Base-by-base conservation (phyloP, 331 rosid genomes). In the Prunus yedoensis region DNA sequence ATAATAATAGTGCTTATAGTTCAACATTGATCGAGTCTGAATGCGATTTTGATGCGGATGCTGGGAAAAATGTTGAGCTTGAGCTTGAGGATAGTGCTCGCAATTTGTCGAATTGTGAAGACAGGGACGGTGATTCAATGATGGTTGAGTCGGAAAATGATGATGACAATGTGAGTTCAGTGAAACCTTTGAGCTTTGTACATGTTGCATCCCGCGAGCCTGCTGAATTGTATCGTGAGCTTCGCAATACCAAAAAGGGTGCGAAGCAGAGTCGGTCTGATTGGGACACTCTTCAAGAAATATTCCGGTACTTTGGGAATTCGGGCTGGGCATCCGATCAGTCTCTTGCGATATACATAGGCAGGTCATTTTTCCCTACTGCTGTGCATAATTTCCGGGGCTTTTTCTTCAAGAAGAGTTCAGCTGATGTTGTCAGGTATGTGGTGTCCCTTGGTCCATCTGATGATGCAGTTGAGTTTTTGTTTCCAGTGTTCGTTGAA, bases 311-410 rank as follows among this genome's bases (percentile, higher is more conserved):
- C 65, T 89, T 93, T 74, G 85, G 76, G 9, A 71, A 60, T 51
- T 91, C 97, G 2, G 94, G 94, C 57, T 93, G 97, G 98, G 97
- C 96, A 2, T 74, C 93, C 18, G 86, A 89, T 79, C 98, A 93
- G 81, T 92, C 96, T 74, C 96, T 93, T 60, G 98, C 93, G 45
- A 90, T 94, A 74, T 94, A 94, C 75, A 88, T 94, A 70, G 97
- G 98, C 69, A 75, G 83, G 83, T 92, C 97, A 5, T 94, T 94
- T 85, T 94, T 88, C 59, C 98, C 97, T 11, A 90, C 89, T 7
- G 97, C 96, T 8, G 94, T 73, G 25, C 83, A 74, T 11, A 91
- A 88, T 81, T 94, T 90, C 58, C 82, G 45, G 17, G 46, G 18
- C 17, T 91, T 91, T 83, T 83, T 90, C 70, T 77, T 52, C 82